Conservation (phyloP, 768 basidiomycete genomes). For the Cystofilobasidium capitatum region DNA sequence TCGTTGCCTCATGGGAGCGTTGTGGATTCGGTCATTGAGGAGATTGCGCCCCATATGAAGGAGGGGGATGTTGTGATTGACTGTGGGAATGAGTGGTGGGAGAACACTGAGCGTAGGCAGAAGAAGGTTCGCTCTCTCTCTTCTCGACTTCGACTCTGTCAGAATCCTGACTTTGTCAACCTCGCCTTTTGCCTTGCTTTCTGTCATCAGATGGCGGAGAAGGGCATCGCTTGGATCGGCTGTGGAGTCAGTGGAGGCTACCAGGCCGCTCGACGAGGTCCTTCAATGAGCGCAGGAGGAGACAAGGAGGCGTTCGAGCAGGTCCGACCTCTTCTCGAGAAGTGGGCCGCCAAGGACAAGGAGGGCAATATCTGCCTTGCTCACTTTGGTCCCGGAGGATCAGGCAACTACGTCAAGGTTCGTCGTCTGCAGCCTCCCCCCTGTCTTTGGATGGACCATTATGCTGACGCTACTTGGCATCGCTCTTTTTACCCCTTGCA, state of each 20-base stretch:
- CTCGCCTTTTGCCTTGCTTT: not conserved
- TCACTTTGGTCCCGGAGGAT: constrained; percentile 36
- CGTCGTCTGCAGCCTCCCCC: not conserved
- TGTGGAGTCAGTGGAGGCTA: constrained; percentile 40
- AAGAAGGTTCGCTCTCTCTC: constrained; percentile 14
- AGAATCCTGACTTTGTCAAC: not conserved
- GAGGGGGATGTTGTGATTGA: constrained; percentile 39
- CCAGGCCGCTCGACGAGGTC: constrained; percentile 38
- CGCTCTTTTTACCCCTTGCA: constrained; percentile 31
- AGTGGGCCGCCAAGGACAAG: constrained; percentile 37
- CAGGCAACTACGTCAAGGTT: constrained; percentile 35
- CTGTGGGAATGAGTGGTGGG: constrained; percentile 39
- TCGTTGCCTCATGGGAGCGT: constrained; percentile 36
- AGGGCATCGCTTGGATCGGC: constrained; percentile 35
- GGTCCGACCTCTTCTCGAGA: constrained; percentile 31
- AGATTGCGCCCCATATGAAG: constrained; percentile 33
- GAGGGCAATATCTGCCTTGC: constrained; percentile 37
- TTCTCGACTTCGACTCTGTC: no score
- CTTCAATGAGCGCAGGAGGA: constrained; percentile 37
- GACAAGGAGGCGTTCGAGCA: constrained; percentile 34
- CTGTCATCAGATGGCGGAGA: constrained; percentile 23
- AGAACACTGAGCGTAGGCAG: constrained; percentile 37
- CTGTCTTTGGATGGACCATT: not conserved
- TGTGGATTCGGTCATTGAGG: constrained; percentile 35
- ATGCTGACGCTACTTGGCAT: not conserved